Evolutionary conservation across 176 grass and related monocot species (phyloP).

Genomic region (Cymbopogon citratus): DNA sequence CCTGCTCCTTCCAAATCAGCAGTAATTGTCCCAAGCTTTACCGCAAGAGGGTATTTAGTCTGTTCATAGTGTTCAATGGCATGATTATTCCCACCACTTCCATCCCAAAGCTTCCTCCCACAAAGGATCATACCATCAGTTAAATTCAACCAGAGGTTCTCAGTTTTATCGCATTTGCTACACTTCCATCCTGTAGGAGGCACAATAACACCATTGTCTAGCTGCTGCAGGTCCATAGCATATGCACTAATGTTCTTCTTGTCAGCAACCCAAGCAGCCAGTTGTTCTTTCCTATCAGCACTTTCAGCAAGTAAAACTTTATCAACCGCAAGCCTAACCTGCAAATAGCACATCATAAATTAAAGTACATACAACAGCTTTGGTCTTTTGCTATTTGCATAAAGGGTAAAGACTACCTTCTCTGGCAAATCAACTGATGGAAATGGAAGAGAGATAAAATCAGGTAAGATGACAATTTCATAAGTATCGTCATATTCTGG

Average conservation of each 20-base stretch:
- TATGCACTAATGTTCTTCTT: slow-evolving; percentile 77
- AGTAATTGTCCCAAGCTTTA: slow-evolving; percentile 93
- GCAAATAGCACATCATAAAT: slow-evolving; percentile 14
- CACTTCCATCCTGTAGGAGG: slow-evolving; percentile 94
- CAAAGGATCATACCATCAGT: slow-evolving; percentile 91
- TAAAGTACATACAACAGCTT: slow-evolving; percentile 14
- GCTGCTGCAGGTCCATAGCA: slow-evolving; percentile 79
- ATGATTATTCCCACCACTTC: slow-evolving; percentile 94
- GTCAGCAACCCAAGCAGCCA: slow-evolving; percentile 87
- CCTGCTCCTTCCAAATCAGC: slow-evolving; percentile 84
- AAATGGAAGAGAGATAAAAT: slow-evolving; percentile 75
- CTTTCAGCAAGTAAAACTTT: slow-evolving; percentile 82
- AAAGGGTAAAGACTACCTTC: slow-evolving; percentile 50
- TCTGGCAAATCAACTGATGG: slow-evolving; percentile 95
- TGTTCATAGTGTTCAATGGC: slow-evolving; percentile 83
- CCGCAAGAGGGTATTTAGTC: slow-evolving; percentile 87
- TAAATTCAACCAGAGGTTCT: slow-evolving; percentile 98
- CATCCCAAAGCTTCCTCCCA: slow-evolving; percentile 85
- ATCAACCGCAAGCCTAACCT: slow-evolving; percentile 93
- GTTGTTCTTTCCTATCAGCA: slow-evolving; percentile 69
- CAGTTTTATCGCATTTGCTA: slow-evolving; percentile 90
- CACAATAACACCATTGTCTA: slow-evolving; percentile 80
- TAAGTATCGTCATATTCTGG: slow-evolving; percentile 70
- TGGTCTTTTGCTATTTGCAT: not conserved
- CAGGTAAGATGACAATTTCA: slow-evolving; percentile 82